These are phyloP conservation scores for Gigaspora rosea DNA, from an alignment of 192 early-diverging fungal genomes.

Conservation along the genomic window DNA sequence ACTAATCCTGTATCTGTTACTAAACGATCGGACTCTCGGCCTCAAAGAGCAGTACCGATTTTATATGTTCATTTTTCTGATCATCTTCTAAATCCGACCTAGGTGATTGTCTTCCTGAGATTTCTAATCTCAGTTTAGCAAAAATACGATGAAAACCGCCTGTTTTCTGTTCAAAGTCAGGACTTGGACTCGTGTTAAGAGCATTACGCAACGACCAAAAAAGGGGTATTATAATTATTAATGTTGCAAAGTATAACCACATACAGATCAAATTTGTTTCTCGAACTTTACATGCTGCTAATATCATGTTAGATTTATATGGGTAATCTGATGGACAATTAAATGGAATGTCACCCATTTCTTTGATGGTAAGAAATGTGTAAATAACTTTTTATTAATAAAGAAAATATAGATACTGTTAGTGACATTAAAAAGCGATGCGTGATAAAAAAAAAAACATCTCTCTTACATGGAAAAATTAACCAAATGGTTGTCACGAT, in stretches of 20 bases:
- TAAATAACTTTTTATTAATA: neutral
- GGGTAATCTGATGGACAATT: slow-evolving; percentile 15
- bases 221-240: neutral
- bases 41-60: too few relatives aligned
- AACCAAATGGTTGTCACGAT: neutral
- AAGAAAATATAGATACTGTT: neutral
- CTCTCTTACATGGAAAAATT: neutral
- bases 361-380: neutral
- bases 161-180: too few relatives aligned
- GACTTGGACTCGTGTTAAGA: too few relatives aligned
- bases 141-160: too few relatives aligned
- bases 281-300: neutral
- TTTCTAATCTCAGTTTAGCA: too few relatives aligned
- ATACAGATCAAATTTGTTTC: neutral
- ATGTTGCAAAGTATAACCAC: neutral
- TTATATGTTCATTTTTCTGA: too few relatives aligned
- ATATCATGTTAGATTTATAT: neutral
- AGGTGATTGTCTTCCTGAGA: too few relatives aligned
- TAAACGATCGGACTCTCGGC: too few relatives aligned
- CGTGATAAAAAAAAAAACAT: neutral
- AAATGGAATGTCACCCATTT: slow-evolving; percentile 3
- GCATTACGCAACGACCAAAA: neutral
- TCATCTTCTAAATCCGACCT: too few relatives aligned
- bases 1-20: too few relatives aligned
- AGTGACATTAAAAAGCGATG: neutral